Evolutionary conservation across 1,139 yeast species (phyloP), one percentile per base, ranked within the genome.

Genomic region (Candida neerlandica): DNA sequence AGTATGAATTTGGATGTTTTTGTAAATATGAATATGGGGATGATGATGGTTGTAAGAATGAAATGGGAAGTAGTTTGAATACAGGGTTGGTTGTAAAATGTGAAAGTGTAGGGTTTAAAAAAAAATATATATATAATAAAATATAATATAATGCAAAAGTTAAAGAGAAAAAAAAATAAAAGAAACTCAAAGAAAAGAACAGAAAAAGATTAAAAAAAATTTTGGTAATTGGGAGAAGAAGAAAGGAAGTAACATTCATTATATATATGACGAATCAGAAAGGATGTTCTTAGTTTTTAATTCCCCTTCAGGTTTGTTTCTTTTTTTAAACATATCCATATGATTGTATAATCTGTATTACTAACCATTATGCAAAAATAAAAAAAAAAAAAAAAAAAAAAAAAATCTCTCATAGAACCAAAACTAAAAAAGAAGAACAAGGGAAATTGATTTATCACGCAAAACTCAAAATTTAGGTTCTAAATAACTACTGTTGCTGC

Each of bases 351-450:
- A 37, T 14, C 11, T 4, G 7, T 19, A 37, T 37, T 37, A 37
- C 41, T 37, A 37, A 37, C 41, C 41, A 37, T 37, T 37, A 37
- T 37, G 41, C 27, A 37, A 37, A 35, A 35, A 9, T 11, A 4
- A 35, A 35, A 33, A 35, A 33, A 12, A 29, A 3, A 29, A n/a
- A 16, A 34, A 15, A 33, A 12, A 32, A 14, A n/a, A n/a, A n/a
- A 32, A 32, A 32, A 32, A n/a, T 11, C 15, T 14, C 37, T 9
- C 6, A 10, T 10, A 29, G 33, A 4, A 23, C 5, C 27, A 23
- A 5, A n/a, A n/a, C n/a, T n/a, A n/a, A n/a, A n/a, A 6, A 23
- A 23, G 10, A 23, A 23, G 27, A 23, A 23, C 27, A 23, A 23
- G 27, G 27, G 27, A 7, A 5, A 23, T 7, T 7, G 27, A 10